These are phyloP conservation scores for Trypanosoma scelopori DNA, from an alignment of 208 protist species.

Conservation along the genomic window DNA sequence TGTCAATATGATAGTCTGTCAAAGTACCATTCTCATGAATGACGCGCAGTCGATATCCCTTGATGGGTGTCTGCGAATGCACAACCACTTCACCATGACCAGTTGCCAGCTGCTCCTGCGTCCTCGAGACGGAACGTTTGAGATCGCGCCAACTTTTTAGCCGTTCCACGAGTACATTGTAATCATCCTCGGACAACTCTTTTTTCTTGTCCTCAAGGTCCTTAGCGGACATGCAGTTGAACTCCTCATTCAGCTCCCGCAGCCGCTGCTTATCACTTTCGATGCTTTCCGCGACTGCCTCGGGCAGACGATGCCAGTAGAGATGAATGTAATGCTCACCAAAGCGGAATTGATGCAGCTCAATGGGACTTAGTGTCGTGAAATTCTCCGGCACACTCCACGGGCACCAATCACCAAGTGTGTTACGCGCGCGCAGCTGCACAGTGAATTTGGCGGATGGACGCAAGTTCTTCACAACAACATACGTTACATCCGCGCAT, in stretches of 20 bases:
- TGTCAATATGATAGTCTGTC: slow-evolving; percentile 43
- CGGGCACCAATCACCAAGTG: slow-evolving; percentile 70
- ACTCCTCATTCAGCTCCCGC: slow-evolving; percentile 59
- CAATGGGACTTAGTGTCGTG: slow-evolving; percentile 63
- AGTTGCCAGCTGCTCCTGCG: slow-evolving; percentile 36
- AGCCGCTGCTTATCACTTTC: slow-evolving; percentile 40
- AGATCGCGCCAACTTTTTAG: slow-evolving; percentile 49
- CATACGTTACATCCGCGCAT: slow-evolving; percentile 10
- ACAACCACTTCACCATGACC: slow-evolving; percentile 55
- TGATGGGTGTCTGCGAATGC: slow-evolving; percentile 55
- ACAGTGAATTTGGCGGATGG: slow-evolving; percentile 43
- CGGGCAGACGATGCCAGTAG: slow-evolving; percentile 76
- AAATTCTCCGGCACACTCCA: slow-evolving; percentile 61
- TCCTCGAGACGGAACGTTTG: slow-evolving; percentile 29
- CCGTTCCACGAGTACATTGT: slow-evolving; percentile 39
- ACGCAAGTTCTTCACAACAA: slow-evolving; percentile 36
- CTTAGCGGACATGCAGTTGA: slow-evolving; percentile 52
- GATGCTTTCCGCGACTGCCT: slow-evolving; percentile 20
- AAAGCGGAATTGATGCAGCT: slow-evolving; percentile 81
- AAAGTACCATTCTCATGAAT: slow-evolving; percentile 68
- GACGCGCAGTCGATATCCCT: slow-evolving; percentile 74
- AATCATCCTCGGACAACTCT: slow-evolving; percentile 41
- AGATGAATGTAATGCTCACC: slow-evolving; percentile 92
- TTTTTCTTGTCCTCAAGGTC: slow-evolving; percentile 59
- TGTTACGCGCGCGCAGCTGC: slow-evolving; percentile 55